Base-by-base conservation (phyloP, 2,329 filamentous ascomycete genomes). In the Pseudogymnoascus sp. region DNA sequence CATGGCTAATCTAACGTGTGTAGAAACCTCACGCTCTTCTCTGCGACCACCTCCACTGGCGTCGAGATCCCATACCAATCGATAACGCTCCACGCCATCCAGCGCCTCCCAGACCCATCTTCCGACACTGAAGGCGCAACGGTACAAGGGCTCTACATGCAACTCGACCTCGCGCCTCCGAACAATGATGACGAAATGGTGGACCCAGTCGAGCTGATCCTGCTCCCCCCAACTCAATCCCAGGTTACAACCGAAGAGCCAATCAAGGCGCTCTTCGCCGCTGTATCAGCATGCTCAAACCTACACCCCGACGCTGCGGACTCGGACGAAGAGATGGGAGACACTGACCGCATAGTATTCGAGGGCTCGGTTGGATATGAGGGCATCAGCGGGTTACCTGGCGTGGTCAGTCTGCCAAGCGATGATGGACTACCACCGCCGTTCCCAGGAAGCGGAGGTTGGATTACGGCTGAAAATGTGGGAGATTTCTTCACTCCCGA, bases 391-490 rank as follows among this genome's bases (percentile, higher is more conserved):
- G 84, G 83, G 0, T 77, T 84, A 67, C 76, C 78, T 0, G 83
- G 83, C 9, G 82, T 85, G 5, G 73, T 83, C 59, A 75, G 73
- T 38, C 81, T 81, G 14, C 73, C 74, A 11, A 67, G 67, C 5
- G 74, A 77, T 61, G 81, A 81, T 0, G 81, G 79, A 1, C 70
- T 87, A 22, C 85, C 85, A n/a, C 84, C 85, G 1, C 82, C 86
- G 0, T 83, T 89, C 73, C 87, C 89, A 0, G 88, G 89, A 1
- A 90, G 88, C 58, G 84, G 83, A 0, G 89, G 89, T 0, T 93
- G 89, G 89, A 92, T 97, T 70, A 97, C 93, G 14, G 89, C 90
- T 7, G 93, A 96, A 61, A 97, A 97, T 69, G 86, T 96, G 72
- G 80, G 88, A 65, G 84, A 96, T 67, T 96, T 86, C 70, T 89